Evolutionary conservation across 768 basidiomycete genomes (phyloP).

Genomic region (Boletus bicolor): DNA sequence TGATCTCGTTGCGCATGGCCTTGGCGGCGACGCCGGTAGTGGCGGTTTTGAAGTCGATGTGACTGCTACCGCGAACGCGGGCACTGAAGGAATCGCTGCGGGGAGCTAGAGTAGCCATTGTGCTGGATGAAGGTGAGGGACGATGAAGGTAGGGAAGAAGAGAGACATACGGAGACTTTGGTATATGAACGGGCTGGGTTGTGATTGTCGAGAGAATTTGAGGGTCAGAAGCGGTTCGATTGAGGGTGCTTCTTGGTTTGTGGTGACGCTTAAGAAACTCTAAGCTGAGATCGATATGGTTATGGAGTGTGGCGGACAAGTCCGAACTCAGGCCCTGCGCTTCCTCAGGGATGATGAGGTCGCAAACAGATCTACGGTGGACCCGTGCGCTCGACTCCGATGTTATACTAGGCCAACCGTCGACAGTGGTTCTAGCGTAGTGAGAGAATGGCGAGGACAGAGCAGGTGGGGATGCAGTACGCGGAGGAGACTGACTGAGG

Average conservation of each 20-base stretch:
- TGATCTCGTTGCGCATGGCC: slow-evolving; percentile 98
- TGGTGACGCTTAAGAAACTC: slow-evolving; percentile 63
- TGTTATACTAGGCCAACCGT: slow-evolving; percentile 1
- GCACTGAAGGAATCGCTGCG: slow-evolving; percentile 65
- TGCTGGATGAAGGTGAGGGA: slow-evolving; percentile 33
- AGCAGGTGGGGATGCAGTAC: slow-evolving; percentile 4
- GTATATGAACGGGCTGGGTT: slow-evolving; percentile 56
- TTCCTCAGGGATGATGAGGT: slow-evolving; percentile 32
- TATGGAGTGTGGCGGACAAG: slow-evolving; percentile 33
- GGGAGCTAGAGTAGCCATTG: slow-evolving; percentile 56
- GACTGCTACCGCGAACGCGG: slow-evolving; percentile 71
- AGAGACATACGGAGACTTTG: slow-evolving; percentile 40
- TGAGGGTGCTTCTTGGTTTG: slow-evolving; percentile 44
- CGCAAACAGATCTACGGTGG: slow-evolving; percentile 25
- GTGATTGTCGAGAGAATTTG: slow-evolving; percentile 62
- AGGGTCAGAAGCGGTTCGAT: slow-evolving; percentile 49
- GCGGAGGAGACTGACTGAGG: slow-evolving; percentile 4
- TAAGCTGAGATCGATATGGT: slow-evolving; percentile 32
- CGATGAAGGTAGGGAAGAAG: slow-evolving; percentile 7
- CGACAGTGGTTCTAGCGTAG: slow-evolving; percentile 3
- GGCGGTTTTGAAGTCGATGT: slow-evolving; percentile 98
- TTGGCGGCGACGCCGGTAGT: slow-evolving; percentile 91
- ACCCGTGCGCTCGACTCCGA: slow-evolving; percentile 6
- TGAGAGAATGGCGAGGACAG: slow-evolving; percentile 26
- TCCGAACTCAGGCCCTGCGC: slow-evolving; percentile 26